Evolutionary conservation across 169 alveolate genomes (phyloP).

Genomic region (Besnoitia besnoiti): DNA sequence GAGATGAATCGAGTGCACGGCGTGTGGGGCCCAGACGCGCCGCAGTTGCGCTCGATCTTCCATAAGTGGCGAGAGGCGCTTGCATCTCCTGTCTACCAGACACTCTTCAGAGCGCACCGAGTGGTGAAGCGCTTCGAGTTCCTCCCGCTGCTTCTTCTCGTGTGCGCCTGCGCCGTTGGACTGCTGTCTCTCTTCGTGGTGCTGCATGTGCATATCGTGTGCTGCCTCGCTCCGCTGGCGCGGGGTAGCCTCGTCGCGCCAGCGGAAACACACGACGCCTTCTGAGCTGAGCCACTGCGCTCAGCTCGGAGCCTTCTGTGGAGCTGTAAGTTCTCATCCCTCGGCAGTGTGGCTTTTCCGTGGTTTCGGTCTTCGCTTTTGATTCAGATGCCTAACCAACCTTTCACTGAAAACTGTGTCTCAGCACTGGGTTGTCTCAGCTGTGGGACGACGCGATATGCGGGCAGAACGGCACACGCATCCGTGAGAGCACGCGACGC

Average conservation of each 20-base stretch:
- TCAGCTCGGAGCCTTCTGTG: no score
- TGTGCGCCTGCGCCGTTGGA: slow-evolving; percentile 59
- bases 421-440: no score
- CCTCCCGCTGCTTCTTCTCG: slow-evolving; percentile 66
- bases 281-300: no score
- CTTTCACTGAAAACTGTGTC: no score
- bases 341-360: no score
- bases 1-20: background rate
- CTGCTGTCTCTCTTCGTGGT: slow-evolving; percentile 19
- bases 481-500: no score
- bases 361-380: no score
- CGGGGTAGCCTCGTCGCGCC: background rate
- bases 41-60: background rate
- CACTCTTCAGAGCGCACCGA: slow-evolving; percentile 40
- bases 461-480: no score
- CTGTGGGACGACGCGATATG: no score
- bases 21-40: background rate
- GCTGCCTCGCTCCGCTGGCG: background rate
- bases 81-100: slow-evolving; percentile 2
- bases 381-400: no score
- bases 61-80: background rate
- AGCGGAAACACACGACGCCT: background rate
- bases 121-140: slow-evolving; percentile 51
- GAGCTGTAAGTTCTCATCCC: no score
- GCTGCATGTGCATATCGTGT: background rate